Base-by-base conservation (phyloP, 1,284 basidiomycete genomes). In the Tremellales sp. region DNA sequence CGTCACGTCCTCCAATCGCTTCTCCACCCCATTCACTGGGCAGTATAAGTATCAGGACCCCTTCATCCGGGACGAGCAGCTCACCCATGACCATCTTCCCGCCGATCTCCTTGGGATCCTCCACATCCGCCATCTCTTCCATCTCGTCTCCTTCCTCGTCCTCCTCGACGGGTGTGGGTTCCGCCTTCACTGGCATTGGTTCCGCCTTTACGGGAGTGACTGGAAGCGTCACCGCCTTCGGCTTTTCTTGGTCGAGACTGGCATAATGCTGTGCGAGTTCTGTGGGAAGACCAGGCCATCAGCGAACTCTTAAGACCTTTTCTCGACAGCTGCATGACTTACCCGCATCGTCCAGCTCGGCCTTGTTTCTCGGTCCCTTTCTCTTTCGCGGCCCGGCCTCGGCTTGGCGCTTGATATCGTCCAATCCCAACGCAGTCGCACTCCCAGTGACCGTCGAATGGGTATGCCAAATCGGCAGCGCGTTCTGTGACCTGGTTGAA, bases 391-490 rank as follows among this genome's bases (percentile, higher is more conserved):
- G 44, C 33, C 5, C 18, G 27, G 21, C 25, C 47, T 48, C 52
- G n/a, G 45, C 46, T 22, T 53, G 43, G 14, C 47, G 45, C 3
- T 48, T 22, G 9, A 39, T 48, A 38, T 61, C 56, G 31, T 57
- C 57, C 39, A 65, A 36, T 7, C 92, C 93, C 24, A 94, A 76
- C 16, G 88, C 84, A 0, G 93, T 97, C 53, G 87, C 75, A 59
- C 93, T 85, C 16, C 91, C 92, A 12, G 90, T 86, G 56, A 98
- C 87, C 3, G 94, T 98, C 67, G 89, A 93, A 68, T 88, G 85
- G 53, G 91, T 78, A 74, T 95, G 87, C 94, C 94, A 97, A 8
- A 84, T 79, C 0, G 94, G 94, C 37, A 98, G 74, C 0, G 84
- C 81, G 66, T 97, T 97, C 75, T 97, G 91, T 68, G 85, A 81